Percentiles rank a stretch among this genome's conserved stretches.
These are phyloP conservation scores for Penicillium glabrum DNA, from an alignment of 2,329 filamentous ascomycete species.

Conservation along the genomic window DNA sequence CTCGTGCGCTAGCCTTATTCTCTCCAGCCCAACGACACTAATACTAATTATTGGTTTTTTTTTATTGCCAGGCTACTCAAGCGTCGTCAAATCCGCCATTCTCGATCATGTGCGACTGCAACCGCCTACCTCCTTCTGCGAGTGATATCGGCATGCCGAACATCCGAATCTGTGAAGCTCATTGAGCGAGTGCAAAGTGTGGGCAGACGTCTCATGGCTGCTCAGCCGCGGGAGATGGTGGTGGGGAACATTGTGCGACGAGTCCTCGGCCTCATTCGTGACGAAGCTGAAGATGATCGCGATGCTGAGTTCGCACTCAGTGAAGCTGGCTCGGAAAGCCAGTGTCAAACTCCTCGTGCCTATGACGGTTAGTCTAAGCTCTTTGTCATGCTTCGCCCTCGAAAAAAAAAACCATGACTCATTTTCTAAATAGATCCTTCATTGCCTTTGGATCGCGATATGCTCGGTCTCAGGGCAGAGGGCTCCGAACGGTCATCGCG, in stretches of 20 bases:
- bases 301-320: conserved; percentile 62
- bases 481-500: conserved; percentile 44
- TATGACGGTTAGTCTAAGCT: conserved; percentile 32
- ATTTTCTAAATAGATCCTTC: conserved; percentile 26
- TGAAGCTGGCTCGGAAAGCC: conserved; percentile 60
- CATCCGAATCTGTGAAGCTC: conserved; percentile 73
- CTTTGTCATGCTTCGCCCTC: not conserved
- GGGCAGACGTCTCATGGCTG: conserved; percentile 73
- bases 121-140: conserved; percentile 86
- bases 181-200: conserved; percentile 77
- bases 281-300: conserved; percentile 80
- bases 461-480: conserved; percentile 28
- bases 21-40: not conserved
- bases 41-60: conserved; percentile 17
- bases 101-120: conserved; percentile 84
- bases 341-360: conserved; percentile 42
- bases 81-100: conserved; percentile 82
- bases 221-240: conserved; percentile 85
- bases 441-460: conserved; percentile 28
- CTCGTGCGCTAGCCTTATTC: conserved; percentile 58
- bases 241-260: conserved; percentile 93
- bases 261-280: conserved; percentile 84
- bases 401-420: conserved; percentile 4
- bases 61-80: conserved; percentile 69
- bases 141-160: conserved; percentile 79